Evolutionary conservation across 2,329 filamentous ascomycete species (phyloP).

Genomic region (Claviceps purpurea): DNA sequence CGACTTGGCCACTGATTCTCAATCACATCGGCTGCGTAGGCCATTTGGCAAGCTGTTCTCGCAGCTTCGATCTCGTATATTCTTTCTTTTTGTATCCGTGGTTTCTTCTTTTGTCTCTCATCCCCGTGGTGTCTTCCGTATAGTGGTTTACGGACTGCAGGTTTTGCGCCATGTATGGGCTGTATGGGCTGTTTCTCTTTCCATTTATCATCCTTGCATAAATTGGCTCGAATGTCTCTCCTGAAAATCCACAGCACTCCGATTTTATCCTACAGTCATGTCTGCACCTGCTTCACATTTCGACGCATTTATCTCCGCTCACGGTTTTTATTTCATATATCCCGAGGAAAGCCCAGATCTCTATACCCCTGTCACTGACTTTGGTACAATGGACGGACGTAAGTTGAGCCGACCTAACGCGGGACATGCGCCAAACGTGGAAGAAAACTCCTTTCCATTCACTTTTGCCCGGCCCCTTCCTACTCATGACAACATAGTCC

Average conservation of each 20-base stretch:
- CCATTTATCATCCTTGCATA: neutral
- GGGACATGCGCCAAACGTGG: neutral
- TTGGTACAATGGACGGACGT: conserved; percentile 15
- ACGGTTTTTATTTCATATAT: neutral
- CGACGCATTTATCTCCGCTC: neutral
- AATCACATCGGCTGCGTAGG: neutral
- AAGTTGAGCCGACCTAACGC: conserved; percentile 3
- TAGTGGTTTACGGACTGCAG: neutral
- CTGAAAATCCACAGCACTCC: neutral
- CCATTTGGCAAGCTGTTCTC: neutral
- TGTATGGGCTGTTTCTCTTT: neutral
- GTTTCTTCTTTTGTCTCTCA: neutral
- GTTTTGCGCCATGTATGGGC: neutral
- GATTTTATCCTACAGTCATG: neutral
- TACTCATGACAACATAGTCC: neutral
- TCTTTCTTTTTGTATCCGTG: neutral
- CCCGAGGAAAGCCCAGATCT: neutral
- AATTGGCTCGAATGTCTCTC: neutral
- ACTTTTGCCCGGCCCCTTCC: neutral
- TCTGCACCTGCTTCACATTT: neutral
- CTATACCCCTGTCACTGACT: neutral
- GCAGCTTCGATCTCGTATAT: neutral
- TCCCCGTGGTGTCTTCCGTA: neutral
- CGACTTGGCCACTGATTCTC: neutral
- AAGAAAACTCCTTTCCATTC: neutral